Conservation (phyloP, 257 asterid genomes). For the Leptodermis oblonga region DNA sequence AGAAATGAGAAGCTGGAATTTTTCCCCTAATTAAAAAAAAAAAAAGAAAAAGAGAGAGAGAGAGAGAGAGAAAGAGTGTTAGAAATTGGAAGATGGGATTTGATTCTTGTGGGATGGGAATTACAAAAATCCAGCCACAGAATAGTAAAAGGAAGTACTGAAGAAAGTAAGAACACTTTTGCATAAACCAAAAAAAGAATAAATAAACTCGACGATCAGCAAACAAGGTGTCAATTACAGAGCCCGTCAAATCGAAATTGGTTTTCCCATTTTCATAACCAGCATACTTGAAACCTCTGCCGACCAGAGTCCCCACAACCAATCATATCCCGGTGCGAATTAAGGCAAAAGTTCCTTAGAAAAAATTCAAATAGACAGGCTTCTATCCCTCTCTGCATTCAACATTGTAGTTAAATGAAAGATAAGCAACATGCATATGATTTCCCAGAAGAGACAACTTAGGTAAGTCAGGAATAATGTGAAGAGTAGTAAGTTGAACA, state of each 20-base stretch:
- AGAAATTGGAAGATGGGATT: neutral
- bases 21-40: neutral
- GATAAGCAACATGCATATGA: constrained; percentile 7
- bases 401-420: constrained; percentile 1
- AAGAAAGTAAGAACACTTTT: constrained; percentile 3
- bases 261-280: too few species aligned
- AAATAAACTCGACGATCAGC: constrained; percentile 6
- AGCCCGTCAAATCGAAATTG: constrained; percentile 8
- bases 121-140: neutral
- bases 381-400: neutral
- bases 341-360: too few species aligned
- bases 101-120: neutral
- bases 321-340: too few species aligned
- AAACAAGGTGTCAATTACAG: neutral
- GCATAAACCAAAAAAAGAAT: neutral
- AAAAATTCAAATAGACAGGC: too few species aligned
- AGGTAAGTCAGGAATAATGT: constrained; percentile 67
- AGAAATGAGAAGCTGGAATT: neutral
- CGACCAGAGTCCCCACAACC: too few species aligned
- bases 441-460: constrained; percentile 29
- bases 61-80: too few species aligned
- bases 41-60: too few species aligned
- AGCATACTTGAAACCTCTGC: too few species aligned
- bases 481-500: constrained; percentile 74
- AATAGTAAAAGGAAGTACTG: neutral